Conservation (phyloP, 140 eudicot genomes). For the Senecio squalidus region DNA sequence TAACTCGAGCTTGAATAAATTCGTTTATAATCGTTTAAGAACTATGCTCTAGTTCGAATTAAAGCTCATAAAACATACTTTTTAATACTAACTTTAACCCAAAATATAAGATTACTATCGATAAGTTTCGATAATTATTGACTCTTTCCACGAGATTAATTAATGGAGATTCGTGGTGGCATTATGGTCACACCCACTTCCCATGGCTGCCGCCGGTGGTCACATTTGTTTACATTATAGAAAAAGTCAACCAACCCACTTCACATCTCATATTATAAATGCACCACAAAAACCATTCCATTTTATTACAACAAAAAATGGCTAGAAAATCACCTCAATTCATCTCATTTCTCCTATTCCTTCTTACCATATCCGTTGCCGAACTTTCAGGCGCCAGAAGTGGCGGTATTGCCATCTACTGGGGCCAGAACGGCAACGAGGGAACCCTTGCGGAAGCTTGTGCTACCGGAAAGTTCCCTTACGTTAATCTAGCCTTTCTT, state of each 20-base stretch:
- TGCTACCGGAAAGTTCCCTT: constrained; percentile 58
- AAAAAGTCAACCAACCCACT: constrained; percentile 28
- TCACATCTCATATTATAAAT: constrained; percentile 25
- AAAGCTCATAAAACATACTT: too few species aligned
- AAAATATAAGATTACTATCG: not conserved
- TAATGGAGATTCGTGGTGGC: constrained; percentile 15
- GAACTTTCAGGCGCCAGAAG: constrained; percentile 8
- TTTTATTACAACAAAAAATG: constrained; percentile 31
- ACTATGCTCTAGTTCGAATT: too few species aligned
- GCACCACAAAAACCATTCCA: constrained; percentile 12
- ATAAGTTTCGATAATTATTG: not conserved
- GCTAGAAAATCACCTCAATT: constrained; percentile 14
- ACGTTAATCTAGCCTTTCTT: constrained; percentile 70
- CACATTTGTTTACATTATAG: constrained; percentile 13
- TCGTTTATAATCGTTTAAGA: too few species aligned
- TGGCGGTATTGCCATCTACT: constrained; percentile 78
- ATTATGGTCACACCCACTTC: constrained; percentile 26
- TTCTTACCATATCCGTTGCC: constrained; percentile 23
- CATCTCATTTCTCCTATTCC: constrained; percentile 22
- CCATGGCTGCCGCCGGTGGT: constrained; percentile 21
- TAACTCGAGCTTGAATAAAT: too few species aligned
- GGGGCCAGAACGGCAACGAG: constrained; percentile 87
- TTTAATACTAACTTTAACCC: too few species aligned
- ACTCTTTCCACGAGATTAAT: not conserved
- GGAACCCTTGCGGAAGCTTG: constrained; percentile 69